Evolutionary conservation across 768 basidiomycete species (phyloP).

Genomic region (Neoboletus subvelutipes): DNA sequence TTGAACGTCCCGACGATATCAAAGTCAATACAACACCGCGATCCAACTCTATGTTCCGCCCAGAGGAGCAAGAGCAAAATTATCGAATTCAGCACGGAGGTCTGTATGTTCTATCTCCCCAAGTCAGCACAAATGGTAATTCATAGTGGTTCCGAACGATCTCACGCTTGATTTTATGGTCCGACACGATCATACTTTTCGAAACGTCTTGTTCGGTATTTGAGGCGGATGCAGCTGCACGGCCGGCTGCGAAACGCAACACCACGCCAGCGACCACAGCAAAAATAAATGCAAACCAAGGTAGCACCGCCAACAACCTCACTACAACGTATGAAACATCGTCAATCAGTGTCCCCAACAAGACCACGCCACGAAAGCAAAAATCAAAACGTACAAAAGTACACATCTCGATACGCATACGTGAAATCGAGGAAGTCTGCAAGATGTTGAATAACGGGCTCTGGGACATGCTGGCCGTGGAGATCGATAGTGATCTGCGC

Average conservation of each 20-base stretch:
- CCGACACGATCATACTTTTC: background rate
- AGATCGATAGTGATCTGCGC: slow-evolving; percentile 47
- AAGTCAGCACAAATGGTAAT: background rate
- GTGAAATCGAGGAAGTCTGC: slow-evolving; percentile 40
- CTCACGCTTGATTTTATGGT: background rate
- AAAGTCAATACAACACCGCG: background rate
- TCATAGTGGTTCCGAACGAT: background rate
- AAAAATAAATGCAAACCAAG: slow-evolving; percentile 52
- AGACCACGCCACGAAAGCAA: background rate
- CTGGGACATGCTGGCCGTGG: slow-evolving; percentile 37
- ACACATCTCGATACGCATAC: slow-evolving; percentile 43
- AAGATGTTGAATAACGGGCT: slow-evolving; percentile 35
- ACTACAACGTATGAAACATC: slow-evolving; percentile 35
- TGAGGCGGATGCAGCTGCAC: background rate
- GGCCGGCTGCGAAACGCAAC: slow-evolving; percentile 32
- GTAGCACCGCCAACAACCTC: slow-evolving; percentile 46
- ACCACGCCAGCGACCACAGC: slow-evolving; percentile 37
- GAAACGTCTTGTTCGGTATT: background rate
- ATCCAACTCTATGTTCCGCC: background rate
- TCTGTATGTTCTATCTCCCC: background rate
- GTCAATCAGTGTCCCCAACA: background rate
- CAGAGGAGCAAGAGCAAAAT: background rate
- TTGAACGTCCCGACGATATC: background rate
- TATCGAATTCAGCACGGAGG: background rate
- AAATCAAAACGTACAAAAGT: slow-evolving; percentile 38